Percentiles rank a stretch among this genome's conserved stretches.
phyloP scores from a whole-genome alignment of 164 flowering plant species.

The Vitis amurensis region DNA sequence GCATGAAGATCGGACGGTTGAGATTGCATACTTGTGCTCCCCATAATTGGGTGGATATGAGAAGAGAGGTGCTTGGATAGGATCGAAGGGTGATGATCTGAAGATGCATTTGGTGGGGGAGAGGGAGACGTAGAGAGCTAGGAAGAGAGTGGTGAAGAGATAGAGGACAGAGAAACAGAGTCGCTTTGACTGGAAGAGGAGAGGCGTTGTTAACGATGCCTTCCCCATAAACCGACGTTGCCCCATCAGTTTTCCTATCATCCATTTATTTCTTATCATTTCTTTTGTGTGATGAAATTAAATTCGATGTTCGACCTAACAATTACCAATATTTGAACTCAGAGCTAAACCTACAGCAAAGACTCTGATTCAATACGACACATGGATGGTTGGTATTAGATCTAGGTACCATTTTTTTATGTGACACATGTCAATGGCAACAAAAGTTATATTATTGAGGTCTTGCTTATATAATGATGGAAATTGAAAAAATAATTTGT shows the following conservation, averaged over 20 bases:
- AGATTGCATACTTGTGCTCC: constrained; percentile 77
- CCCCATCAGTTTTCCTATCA: background rate
- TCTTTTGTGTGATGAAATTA: no score
- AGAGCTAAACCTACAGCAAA: no score
- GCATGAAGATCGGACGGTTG: constrained; percentile 73
- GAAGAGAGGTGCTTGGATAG: constrained; percentile 67
- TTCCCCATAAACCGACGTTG: constrained; percentile 36
- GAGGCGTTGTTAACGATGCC: constrained; percentile 33
- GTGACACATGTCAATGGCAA: no score
- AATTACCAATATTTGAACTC: no score
- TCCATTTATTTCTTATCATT: background rate
- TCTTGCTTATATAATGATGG: no score
- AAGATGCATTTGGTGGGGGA: constrained; percentile 66
- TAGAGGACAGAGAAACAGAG: constrained; percentile 73
- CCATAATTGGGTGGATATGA: constrained; percentile 81
- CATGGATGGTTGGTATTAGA: no score
- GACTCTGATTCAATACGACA: no score
- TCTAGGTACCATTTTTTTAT: no score
- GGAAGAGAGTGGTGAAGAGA: constrained; percentile 58
- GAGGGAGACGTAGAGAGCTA: constrained; percentile 60
- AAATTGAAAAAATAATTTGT: no score
- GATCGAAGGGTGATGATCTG: constrained; percentile 72
- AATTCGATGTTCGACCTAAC: no score
- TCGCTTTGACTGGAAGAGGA: constrained; percentile 68
- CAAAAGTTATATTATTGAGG: no score